Base-by-base conservation (phyloP, 2,329 filamentous ascomycete genomes). In the Geosmithia morbida region DNA sequence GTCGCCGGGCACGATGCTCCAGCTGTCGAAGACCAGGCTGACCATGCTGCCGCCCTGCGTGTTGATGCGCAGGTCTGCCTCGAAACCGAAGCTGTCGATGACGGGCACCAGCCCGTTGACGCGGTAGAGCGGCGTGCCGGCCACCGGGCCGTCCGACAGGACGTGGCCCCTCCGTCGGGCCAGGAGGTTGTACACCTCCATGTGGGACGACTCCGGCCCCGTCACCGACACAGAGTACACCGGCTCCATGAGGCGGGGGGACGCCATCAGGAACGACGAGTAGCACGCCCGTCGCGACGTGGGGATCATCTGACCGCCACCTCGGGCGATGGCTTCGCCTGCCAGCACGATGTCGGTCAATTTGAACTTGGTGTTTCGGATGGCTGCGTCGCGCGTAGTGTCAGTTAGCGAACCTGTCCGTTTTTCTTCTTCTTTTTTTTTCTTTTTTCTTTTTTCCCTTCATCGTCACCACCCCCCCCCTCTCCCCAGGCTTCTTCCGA, bases 291-390 rank as follows among this genome's bases (percentile, higher is more conserved):
- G 79, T 47, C 92, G 83, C 49, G 89, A 83, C 1, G 92, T 97
- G 43, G 92, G 92, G 61, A 98, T 98, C 60, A 98, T 94, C 64
- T 98, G 92, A 43, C 92, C 92, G 54, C 90, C 90, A 49, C 92
- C 92, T 46, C 92, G 81, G 72, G 88, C 94, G 59, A 98, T 97
- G 46, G 90, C 85, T 66, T 97, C 88, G 46, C 81, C 75, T 11
- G 89, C 90, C 18, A 98, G 75, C 41, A 84, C 74, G 47, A 95
- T 79, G 60, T 97, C 90, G 51, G 89, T 97, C 58, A 98, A 80
- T 61, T 89, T 87, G 75, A 98, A 98, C 61, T 95, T 96, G 56
- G 87, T 87, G 66, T 98, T 98, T 56, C 92, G 89, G 59, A 98
- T 97, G 33, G 92, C 84, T 87, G 58, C 52, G 7, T n/a, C 10